Conservation (phyloP, 768 basidiomycete species). For the Termitomyces sp. region DNA sequence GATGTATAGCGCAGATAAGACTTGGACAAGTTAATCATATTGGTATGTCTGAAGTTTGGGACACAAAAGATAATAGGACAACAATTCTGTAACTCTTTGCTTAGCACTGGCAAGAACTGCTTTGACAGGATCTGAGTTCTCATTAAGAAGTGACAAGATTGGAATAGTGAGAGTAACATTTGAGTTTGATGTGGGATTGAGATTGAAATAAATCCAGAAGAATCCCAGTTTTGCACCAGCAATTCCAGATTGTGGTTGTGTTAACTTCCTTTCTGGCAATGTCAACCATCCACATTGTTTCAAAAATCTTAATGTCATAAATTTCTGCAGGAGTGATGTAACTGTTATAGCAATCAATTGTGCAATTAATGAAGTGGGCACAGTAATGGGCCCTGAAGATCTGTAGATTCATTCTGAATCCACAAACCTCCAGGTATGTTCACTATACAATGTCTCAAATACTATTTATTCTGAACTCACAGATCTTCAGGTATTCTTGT, state of each 20-base stretch:
- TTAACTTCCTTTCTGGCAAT: not conserved
- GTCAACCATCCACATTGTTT: not conserved
- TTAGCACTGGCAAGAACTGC: not conserved
- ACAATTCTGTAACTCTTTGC: not conserved
- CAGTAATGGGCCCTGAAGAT: conserved; percentile 4
- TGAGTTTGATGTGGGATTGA: not conserved
- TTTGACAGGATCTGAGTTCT: no score
- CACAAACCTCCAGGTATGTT: no score
- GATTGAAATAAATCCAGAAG: not conserved
- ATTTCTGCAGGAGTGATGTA: not conserved
- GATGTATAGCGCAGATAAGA: no score
- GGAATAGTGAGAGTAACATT: not conserved
- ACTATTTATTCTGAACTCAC: no score
- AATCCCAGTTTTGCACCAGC: not conserved
- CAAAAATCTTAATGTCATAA: not conserved
- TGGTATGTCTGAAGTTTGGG: no score
- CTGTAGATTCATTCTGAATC: no score
- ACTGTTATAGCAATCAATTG: not conserved
- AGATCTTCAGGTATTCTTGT: no score
- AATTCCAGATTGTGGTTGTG: not conserved
- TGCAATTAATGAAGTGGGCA: not conserved
- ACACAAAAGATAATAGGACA: not conserved
- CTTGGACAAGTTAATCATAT: no score
- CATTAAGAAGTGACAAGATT: not conserved
- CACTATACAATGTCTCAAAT: no score